Evolutionary conservation across 2,329 filamentous ascomycete species (phyloP).

Genomic region (Calonectria hawksworthii): DNA sequence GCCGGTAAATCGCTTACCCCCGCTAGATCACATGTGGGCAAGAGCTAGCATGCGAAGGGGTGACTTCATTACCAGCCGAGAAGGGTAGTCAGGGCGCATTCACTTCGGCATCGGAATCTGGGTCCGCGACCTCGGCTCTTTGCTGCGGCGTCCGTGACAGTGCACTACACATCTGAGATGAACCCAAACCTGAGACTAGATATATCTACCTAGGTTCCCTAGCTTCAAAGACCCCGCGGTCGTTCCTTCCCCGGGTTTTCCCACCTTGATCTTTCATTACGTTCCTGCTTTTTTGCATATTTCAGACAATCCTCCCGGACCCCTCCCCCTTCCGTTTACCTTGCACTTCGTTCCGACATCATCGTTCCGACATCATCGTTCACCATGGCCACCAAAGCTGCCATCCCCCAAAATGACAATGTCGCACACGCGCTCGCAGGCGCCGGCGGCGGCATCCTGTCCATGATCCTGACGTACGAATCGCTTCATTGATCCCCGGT

Average conservation of each 20-base stretch:
- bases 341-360: background rate
- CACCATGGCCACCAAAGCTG: conserved; percentile 66
- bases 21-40: conserved; percentile 28
- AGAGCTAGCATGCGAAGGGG: conserved; percentile 2
- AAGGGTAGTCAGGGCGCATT: conserved; percentile 26
- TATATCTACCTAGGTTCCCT: conserved; percentile 13
- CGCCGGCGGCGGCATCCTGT: conserved; percentile 92
- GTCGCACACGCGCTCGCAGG: conserved; percentile 95
- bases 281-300: conserved; percentile 6
- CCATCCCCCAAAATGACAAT: conserved; percentile 91
- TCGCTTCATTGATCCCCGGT: background rate
- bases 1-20: conserved; percentile 27
- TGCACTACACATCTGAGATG: conserved; percentile 24
- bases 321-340: background rate
- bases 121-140: conserved; percentile 34
- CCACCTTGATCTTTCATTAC: conserved; percentile 12
- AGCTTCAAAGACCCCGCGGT: conserved; percentile 18
- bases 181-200: conserved; percentile 16
- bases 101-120: conserved; percentile 27
- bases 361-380: background rate
- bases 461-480: conserved; percentile 91
- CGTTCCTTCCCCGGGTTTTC: conserved; percentile 18
- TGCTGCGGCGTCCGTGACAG: conserved; percentile 27
- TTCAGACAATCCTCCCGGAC: conserved; percentile 10
- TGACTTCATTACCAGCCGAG: conserved; percentile 14